Percentiles rank a stretch among this genome's conserved stretches.
Evolutionary conservation across 306 rosid genomes (phyloP).

Genomic region (Acmispon strigosus): DNA sequence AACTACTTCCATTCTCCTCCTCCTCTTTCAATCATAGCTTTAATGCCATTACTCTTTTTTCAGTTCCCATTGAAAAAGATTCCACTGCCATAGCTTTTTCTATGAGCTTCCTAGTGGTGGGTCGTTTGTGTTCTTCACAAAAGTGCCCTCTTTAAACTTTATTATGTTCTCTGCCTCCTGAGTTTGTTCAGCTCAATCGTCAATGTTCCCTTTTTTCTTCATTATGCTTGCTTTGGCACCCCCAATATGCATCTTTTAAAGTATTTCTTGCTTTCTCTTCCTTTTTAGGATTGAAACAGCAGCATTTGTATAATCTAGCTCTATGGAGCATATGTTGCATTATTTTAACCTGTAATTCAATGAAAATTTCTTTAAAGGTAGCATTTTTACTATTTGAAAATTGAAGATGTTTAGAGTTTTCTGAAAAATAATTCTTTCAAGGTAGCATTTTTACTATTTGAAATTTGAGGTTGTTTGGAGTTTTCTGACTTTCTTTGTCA

Average conservation of each 20-base stretch:
- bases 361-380: background rate
- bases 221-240: background rate
- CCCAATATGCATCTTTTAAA: background rate
- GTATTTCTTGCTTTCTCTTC: background rate
- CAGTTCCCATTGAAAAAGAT: too few species aligned
- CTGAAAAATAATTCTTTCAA: background rate
- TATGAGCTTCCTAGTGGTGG: background rate
- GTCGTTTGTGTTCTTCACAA: slow-evolving; percentile 12
- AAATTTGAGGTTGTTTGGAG: background rate
- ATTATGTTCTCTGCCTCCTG: slow-evolving; percentile 14
- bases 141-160: background rate
- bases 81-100: background rate
- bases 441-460: background rate
- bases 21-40: background rate
- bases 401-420: background rate
- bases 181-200: background rate
- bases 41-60: too few species aligned
- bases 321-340: too few species aligned
- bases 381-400: background rate
- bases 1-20: slow-evolving; percentile 28
- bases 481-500: background rate
- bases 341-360: slow-evolving; percentile 1
- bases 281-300: slow-evolving; percentile 4
- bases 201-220: background rate
- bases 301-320: background rate